phyloP scores from a whole-genome alignment of 495 filamentous ascomycete genomes.

The Platismatia glauca region DNA sequence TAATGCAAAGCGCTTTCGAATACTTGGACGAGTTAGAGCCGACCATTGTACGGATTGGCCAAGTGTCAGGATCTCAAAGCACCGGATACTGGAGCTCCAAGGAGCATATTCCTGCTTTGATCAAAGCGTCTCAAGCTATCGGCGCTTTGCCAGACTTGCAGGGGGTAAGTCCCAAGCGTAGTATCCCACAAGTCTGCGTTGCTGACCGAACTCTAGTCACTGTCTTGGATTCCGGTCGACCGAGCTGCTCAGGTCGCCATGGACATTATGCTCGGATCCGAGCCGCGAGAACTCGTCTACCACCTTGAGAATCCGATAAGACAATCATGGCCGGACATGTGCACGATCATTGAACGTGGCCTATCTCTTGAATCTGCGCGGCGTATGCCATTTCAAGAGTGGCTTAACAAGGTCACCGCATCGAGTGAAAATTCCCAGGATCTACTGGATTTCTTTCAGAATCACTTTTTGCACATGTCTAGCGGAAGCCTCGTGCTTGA shows the following conservation, averaged over 20 bases:
- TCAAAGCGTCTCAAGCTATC: constrained; percentile 30
- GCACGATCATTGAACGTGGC: constrained; percentile 24
- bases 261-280: constrained; percentile 28
- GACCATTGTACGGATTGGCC: constrained; percentile 26
- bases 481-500: background rate
- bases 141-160: constrained; percentile 31
- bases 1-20: constrained; percentile 22
- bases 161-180: constrained; percentile 25
- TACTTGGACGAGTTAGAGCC: constrained; percentile 19
- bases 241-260: constrained; percentile 26
- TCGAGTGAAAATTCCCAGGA: background rate
- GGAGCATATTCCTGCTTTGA: constrained; percentile 35
- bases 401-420: constrained; percentile 25
- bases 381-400: constrained; percentile 28
- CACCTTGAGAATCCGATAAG: constrained; percentile 36
- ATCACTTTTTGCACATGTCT: constrained; percentile 4
- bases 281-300: constrained; percentile 23
- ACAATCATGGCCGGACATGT: constrained; percentile 29
- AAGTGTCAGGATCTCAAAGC: constrained; percentile 27
- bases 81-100: constrained; percentile 27
- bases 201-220: constrained; percentile 19
- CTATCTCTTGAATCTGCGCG: constrained; percentile 20
- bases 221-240: constrained; percentile 37
- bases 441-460: background rate
- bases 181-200: background rate